These are phyloP conservation scores for Protomyces inundatus DNA, from an alignment of 1,139 yeast genomes.

Conservation along the genomic window DNA sequence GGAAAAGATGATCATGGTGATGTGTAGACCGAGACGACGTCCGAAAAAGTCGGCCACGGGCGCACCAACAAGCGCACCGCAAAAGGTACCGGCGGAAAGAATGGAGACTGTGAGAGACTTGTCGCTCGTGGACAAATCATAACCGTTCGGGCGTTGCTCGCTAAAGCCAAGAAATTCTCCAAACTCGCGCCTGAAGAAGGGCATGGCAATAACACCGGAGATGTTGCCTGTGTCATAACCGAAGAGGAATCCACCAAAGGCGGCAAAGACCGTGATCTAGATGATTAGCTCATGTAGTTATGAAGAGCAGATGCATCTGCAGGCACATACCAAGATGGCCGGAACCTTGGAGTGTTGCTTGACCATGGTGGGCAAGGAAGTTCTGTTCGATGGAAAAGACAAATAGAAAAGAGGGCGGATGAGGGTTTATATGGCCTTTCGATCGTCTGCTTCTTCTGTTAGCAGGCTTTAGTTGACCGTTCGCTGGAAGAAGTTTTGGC, in stretches of 20 bases:
- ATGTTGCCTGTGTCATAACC: conserved; percentile 62
- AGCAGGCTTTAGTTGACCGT: too few relatives aligned
- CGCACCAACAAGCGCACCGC: conserved; percentile 51
- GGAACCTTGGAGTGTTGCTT: conserved; percentile 1
- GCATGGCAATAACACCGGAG: conserved; percentile 55
- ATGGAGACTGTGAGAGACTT: conserved; percentile 55
- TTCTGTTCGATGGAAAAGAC: too few relatives aligned
- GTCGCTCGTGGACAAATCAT: conserved; percentile 50
- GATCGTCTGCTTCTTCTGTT: too few relatives aligned
- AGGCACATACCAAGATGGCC: neutral
- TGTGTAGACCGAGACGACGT: conserved; percentile 16
- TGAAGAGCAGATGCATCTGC: neutral
- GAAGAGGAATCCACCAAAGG: conserved; percentile 54
- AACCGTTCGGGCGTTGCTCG: conserved; percentile 30
- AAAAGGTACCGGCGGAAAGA: conserved; percentile 42
- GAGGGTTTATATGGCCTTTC: too few relatives aligned
- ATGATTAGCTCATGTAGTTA: neutral
- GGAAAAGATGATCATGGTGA: conserved; percentile 32
- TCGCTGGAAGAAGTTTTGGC: too few relatives aligned
- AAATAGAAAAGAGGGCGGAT: too few relatives aligned
- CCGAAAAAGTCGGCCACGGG: conserved; percentile 48
- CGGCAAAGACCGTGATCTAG: conserved; percentile 40
- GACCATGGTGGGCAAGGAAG: neutral
- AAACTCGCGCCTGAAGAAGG: conserved; percentile 41
- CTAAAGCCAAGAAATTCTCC: conserved; percentile 30